Evolutionary conservation across 1,284 basidiomycete genomes (phyloP).

Genomic region (Apiotrichum siamense): DNA sequence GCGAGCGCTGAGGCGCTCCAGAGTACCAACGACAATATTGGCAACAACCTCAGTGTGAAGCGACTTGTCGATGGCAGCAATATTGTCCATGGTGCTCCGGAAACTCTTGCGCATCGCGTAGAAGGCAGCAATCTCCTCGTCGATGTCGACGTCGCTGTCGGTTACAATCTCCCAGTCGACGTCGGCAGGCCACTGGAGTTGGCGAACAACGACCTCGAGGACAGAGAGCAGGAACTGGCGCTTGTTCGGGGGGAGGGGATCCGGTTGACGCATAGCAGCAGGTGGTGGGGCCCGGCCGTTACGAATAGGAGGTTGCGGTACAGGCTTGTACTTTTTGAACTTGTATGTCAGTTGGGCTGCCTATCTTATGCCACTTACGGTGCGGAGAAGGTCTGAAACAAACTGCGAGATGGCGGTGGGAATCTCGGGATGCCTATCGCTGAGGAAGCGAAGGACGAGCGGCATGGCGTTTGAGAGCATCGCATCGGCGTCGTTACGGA

Average conservation of each 20-base stretch:
- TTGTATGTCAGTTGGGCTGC: constrained; percentile 3
- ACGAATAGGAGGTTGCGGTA: constrained; percentile 4
- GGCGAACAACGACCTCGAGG: constrained; percentile 71
- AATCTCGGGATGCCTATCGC: constrained; percentile 81
- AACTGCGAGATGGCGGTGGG: constrained; percentile 77
- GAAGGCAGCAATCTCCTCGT: constrained; percentile 81
- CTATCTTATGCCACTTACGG: constrained; percentile 58
- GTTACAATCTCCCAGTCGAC: constrained; percentile 81
- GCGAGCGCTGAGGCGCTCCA: constrained; percentile 33
- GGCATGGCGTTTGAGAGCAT: constrained; percentile 69
- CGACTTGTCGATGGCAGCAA: constrained; percentile 66
- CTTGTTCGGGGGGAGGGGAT: constrained; percentile 57
- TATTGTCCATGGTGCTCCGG: constrained; percentile 83
- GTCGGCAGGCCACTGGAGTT: constrained; percentile 56
- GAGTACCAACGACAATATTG: constrained; percentile 39
- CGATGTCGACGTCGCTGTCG: constrained; percentile 67
- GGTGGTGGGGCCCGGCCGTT: constrained; percentile 22
- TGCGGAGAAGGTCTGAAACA: constrained; percentile 64
- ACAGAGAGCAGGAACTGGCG: constrained; percentile 74
- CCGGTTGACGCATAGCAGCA: constrained; percentile 17
- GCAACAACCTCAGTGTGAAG: constrained; percentile 47
- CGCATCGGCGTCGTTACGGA: constrained; percentile 62
- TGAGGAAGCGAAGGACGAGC: constrained; percentile 79
- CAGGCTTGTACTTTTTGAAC: constrained; percentile 26
- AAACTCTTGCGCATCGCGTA: constrained; percentile 62